Percentiles rank a stretch among this genome's conserved stretches.
Conservation (phyloP, 805 yeast genomes). For the Monosporozyma aquatica region DNA sequence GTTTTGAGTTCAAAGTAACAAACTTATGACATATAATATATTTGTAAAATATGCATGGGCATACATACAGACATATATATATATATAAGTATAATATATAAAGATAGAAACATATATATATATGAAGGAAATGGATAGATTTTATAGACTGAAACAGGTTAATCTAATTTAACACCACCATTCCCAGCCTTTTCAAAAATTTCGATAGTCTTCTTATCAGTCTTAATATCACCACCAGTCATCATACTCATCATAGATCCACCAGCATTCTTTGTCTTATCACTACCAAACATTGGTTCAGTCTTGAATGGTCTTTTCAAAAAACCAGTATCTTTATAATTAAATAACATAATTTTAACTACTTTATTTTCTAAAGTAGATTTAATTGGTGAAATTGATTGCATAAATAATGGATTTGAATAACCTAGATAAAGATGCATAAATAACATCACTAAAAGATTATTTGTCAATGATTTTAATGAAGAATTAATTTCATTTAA, state of each 20-base stretch:
- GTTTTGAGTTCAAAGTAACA: not conserved
- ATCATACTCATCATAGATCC: constrained; percentile 1
- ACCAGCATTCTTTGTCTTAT: not conserved
- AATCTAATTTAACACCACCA: constrained; percentile 86
- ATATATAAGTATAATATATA: not conserved
- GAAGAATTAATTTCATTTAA: constrained; percentile 73
- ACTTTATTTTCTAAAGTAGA: constrained; percentile 82
- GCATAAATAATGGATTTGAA: constrained; percentile 95
- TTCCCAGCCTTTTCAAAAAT: constrained; percentile 77
- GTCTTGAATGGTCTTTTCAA: constrained; percentile 95
- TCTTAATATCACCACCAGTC: constrained; percentile 44
- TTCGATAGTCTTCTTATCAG: constrained; percentile 81
- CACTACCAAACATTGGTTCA: constrained; percentile 63
- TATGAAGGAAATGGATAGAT: not conserved
- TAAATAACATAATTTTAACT: constrained; percentile 79
- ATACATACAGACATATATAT: not conserved
- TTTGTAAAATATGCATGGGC: too few relatives aligned
- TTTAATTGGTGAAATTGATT: constrained; percentile 83
- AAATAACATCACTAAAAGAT: constrained; percentile 94
- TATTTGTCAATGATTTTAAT: constrained; percentile 76
- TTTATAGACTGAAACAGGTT: not conserved
- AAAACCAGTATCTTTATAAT: constrained; percentile 73
- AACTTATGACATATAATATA: too few relatives aligned
- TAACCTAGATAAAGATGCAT: constrained; percentile 97
- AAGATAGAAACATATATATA: not conserved